Base-by-base conservation (phyloP, 371 early-diverging fungal genomes). In the Mucor plumbeus region DNA sequence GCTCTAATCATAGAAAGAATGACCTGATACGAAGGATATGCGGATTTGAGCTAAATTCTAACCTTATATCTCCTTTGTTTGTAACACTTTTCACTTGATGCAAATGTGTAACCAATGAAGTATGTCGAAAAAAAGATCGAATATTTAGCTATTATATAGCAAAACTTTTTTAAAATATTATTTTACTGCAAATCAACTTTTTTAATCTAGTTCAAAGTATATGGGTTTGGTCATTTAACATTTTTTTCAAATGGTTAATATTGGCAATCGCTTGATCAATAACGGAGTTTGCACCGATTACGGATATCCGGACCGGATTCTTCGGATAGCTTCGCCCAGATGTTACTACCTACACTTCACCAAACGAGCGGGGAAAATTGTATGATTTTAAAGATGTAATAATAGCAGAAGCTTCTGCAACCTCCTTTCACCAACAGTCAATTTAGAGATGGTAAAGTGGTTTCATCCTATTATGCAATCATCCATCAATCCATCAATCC, bases 391-490 rank as follows among this genome's bases (percentile, higher is more conserved):
- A 61, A 48, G 50, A 15, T 17, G 39, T 58, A 47, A 26, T 26
- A 59, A 36, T 43, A 19, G 53, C 54, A 31, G 38, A 59, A 59
- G n/a, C 26, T 40, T 59, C 47, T 36, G 39, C 38, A 44, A 64
- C 61, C 61, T 69, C 70, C 65, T 69, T 69, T 69, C 65, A 64
- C 70, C 65, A 55, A 61, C 50, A 64, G 65, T 63, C 64, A 61
- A 60, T 69, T 65, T 59, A 69, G 60, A 69, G 60, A 69, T 69
- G 70, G 70, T 69, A 64, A 59, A 35, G 36, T 53, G 53, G 21
- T 53, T 31, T 53, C 31, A 53, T 53, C 26, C 53, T 26, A 13
- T 31, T 31, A 53, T 53, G 17, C 44, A 61, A 44, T 41, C 41
- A 44, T 31, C 34, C 38, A 63, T 57, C 54, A 15, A 64, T 59